Conservation (phyloP, 2,329 filamentous ascomycete genomes). For the Rhytidhysteron rufulum region DNA sequence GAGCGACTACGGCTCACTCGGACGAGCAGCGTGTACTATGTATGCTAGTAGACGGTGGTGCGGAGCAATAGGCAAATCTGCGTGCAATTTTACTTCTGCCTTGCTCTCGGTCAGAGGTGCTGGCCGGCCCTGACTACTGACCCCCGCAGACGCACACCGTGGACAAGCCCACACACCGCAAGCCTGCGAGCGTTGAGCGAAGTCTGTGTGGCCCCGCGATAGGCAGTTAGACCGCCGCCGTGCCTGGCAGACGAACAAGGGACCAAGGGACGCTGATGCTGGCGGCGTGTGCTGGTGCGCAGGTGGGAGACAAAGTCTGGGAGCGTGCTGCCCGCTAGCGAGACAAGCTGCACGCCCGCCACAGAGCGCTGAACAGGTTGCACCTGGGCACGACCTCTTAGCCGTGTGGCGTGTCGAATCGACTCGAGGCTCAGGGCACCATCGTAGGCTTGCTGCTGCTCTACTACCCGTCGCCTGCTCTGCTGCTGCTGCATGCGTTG, state of each 20-base stretch:
- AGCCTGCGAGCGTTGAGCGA: slow-evolving; percentile 6
- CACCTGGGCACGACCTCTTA: not conserved
- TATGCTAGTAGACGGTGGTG: slow-evolving; percentile 9
- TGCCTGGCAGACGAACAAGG: slow-evolving; percentile 18
- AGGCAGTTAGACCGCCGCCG: slow-evolving; percentile 26
- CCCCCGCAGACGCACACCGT: slow-evolving; percentile 7
- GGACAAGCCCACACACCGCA: too few relatives aligned
- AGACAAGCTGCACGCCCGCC: not conserved
- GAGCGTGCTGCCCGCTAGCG: not conserved
- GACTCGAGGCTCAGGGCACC: not conserved
- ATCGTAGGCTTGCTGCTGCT: not conserved
- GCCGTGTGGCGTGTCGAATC: not conserved
- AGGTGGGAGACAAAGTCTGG: not conserved
- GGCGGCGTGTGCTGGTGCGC: not conserved
- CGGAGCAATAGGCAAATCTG: slow-evolving; percentile 10
- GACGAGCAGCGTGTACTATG: slow-evolving; percentile 19
- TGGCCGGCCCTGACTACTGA: slow-evolving; percentile 17
- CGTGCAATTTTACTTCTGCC: slow-evolving; percentile 22
- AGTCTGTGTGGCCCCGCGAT: slow-evolving; percentile 11
- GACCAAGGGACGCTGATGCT: not conserved
- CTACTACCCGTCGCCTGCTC: not conserved
- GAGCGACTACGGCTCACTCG: slow-evolving; percentile 12
- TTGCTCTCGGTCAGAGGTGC: slow-evolving; percentile 7
- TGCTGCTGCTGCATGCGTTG: not conserved
- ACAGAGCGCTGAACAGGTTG: not conserved